These are phyloP conservation scores for Alternaria burnsii DNA, from an alignment of 2,329 filamentous ascomycete species.

Conservation along the genomic window DNA sequence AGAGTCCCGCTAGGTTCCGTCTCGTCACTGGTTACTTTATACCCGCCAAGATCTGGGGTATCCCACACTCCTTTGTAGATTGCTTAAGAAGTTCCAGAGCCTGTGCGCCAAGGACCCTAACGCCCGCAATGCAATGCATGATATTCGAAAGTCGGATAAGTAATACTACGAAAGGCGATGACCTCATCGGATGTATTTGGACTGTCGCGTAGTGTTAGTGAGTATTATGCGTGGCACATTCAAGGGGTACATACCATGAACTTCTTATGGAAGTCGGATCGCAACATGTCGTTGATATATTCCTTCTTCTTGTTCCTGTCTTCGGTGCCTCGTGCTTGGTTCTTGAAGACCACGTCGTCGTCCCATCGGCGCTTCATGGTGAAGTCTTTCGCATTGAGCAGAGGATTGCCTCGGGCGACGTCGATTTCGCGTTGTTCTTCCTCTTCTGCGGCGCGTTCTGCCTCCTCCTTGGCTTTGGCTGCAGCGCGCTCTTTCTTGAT, in stretches of 20 bases:
- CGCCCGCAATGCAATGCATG: conserved; percentile 34
- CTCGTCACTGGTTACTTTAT: conserved; percentile 35
- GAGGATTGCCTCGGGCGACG: conserved; percentile 89
- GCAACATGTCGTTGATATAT: conserved; percentile 94
- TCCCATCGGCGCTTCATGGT: conserved; percentile 95
- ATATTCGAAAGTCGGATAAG: background rate
- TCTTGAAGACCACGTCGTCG: conserved; percentile 99
- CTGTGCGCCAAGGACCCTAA: conserved; percentile 29
- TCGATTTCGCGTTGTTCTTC: conserved; percentile 85
- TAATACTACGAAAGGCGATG: conserved; percentile 3
- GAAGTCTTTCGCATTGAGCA: conserved; percentile 88
- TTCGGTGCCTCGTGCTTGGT: conserved; percentile 94
- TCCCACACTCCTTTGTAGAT: conserved; percentile 28
- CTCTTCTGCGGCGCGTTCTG: conserved; percentile 80
- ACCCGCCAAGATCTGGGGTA: conserved; percentile 34
- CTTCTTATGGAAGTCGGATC: conserved; percentile 96
- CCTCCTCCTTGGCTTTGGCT: conserved; percentile 83
- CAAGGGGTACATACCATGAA: conserved; percentile 75
- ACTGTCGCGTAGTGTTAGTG: conserved; percentile 34
- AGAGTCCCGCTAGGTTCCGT: conserved; percentile 34
- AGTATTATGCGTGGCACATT: background rate
- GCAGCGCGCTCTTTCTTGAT: conserved; percentile 88
- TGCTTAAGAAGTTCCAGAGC: conserved; percentile 19
- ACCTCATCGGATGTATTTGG: conserved; percentile 50
- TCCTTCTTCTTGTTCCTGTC: conserved; percentile 92